Evolutionary conservation across 2,329 filamentous ascomycete genomes (phyloP).

Genomic region (Sarocladium oryzae): DNA sequence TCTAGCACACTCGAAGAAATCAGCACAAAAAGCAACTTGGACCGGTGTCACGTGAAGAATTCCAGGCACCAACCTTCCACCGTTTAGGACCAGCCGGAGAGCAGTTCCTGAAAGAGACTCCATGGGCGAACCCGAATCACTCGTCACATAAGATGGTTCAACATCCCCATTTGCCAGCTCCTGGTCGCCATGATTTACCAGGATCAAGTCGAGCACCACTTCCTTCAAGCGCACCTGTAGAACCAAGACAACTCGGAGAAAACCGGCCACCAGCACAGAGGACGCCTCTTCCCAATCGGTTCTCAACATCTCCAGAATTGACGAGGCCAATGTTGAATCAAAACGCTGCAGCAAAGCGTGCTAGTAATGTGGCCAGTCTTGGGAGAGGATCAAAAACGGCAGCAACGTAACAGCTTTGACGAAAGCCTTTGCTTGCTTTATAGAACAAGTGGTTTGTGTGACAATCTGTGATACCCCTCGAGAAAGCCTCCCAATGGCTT

Average conservation of each 20-base stretch:
- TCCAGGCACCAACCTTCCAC: constrained; percentile 40
- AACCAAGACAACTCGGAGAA: background rate
- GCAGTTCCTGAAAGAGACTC: constrained; percentile 81
- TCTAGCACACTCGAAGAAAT: constrained; percentile 29
- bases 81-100: constrained; percentile 65
- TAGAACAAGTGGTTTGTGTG: background rate
- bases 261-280: constrained; percentile 4
- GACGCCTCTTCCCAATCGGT: constrained; percentile 21
- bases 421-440: background rate
- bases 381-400: constrained; percentile 29
- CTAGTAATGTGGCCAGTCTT: constrained; percentile 23
- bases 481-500: constrained; percentile 12
- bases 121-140: constrained; percentile 88
- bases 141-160: constrained; percentile 53
- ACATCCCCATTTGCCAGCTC: constrained; percentile 23
- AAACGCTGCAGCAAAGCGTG: constrained; percentile 26
- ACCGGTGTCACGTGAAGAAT: constrained; percentile 37
- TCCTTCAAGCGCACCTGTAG: background rate
- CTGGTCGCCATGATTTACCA: constrained; percentile 8
- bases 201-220: constrained; percentile 8
- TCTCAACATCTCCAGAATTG: constrained; percentile 39
- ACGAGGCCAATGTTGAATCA: constrained; percentile 30
- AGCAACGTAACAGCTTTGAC: constrained; percentile 20
- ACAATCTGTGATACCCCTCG: constrained; percentile 31
- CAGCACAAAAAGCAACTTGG: constrained; percentile 25